Percentiles rank a stretch among this genome's conserved stretches.
phyloP scores from a whole-genome alignment of 139 green algal species.

The Coelastrella sp. region DNA sequence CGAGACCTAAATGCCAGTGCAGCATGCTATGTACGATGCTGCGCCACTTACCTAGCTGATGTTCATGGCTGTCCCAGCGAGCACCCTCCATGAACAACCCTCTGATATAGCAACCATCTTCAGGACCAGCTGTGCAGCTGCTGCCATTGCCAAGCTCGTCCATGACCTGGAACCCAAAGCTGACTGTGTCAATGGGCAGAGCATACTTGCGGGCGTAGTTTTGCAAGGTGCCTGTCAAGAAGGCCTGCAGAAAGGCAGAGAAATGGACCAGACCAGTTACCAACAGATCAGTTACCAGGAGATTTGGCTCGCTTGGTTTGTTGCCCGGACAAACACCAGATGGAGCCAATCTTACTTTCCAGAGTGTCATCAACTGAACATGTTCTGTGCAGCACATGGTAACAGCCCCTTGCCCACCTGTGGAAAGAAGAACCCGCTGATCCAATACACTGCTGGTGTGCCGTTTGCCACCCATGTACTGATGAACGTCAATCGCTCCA shows the following conservation, averaged over 20 bases:
- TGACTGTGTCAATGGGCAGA: conserved; percentile 88
- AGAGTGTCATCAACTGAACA: no score
- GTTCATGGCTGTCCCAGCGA: conserved; percentile 64
- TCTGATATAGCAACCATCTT: conserved; percentile 85
- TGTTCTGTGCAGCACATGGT: no score
- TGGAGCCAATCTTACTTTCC: no score
- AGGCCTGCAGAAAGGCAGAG: conserved; percentile 68
- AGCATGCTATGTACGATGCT: not conserved
- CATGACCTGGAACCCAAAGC: conserved; percentile 79
- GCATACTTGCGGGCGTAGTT: conserved; percentile 87
- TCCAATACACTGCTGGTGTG: conserved; percentile 82
- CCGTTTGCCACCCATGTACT: conserved; percentile 75
- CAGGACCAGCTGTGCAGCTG: conserved; percentile 28
- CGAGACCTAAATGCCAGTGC: no score
- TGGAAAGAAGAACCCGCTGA: conserved; percentile 93
- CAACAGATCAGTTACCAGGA: no score
- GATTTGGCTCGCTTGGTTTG: no score
- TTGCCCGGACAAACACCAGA: no score
- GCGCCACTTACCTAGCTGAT: conserved; percentile 52
- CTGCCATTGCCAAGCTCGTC: conserved; percentile 59
- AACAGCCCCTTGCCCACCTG: conserved; percentile 58
- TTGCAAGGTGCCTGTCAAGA: conserved; percentile 90
- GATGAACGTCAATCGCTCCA: conserved; percentile 83
- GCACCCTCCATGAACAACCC: conserved; percentile 90
- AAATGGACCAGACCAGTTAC: not conserved